These are phyloP conservation scores for Metschnikowia chrysomelidarum DNA, from an alignment of 805 yeast species.

Conservation along the genomic window DNA sequence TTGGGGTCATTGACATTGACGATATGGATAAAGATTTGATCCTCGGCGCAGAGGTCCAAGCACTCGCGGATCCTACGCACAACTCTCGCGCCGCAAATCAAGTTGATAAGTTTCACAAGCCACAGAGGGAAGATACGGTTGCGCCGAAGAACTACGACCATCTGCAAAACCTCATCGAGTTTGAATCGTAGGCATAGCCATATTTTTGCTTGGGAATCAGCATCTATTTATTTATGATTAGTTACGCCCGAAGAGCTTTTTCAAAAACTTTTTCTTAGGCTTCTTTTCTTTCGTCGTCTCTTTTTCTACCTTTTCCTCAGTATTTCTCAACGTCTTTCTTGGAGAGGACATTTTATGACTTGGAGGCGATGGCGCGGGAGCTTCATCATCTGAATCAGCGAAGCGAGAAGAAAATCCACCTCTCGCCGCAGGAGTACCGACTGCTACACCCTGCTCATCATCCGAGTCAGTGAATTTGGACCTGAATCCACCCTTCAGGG, in stretches of 20 bases:
- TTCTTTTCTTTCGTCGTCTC: constrained; percentile 23
- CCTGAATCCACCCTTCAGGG: constrained; percentile 38
- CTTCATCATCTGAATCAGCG: constrained; percentile 31
- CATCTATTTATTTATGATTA: constrained; percentile 1
- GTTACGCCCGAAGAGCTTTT: constrained; percentile 39
- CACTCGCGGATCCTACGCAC: constrained; percentile 26
- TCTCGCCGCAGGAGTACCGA: constrained; percentile 8
- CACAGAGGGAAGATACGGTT: constrained; percentile 17
- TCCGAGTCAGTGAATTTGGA: constrained; percentile 67
- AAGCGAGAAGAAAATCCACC: constrained; percentile 27
- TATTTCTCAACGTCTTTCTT: constrained; percentile 14
- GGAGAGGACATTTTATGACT: constrained; percentile 10
- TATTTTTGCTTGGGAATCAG: not conserved
- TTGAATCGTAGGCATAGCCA: constrained; percentile 30
- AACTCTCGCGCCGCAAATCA: constrained; percentile 13
- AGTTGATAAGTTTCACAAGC: constrained; percentile 26
- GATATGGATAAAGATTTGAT: constrained; percentile 47
- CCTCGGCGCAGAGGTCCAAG: constrained; percentile 50
- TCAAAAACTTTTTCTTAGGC: constrained; percentile 33
- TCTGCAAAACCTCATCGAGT: constrained; percentile 41
- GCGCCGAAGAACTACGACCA: constrained; percentile 7
- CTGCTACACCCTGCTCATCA: constrained; percentile 40
- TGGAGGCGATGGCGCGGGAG: constrained; percentile 2
- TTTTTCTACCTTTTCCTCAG: constrained; percentile 8
- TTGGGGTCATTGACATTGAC: constrained; percentile 38